Evolutionary conservation across 2,329 filamentous ascomycete species (phyloP).

Genomic region (Colletotrichum sidae): DNA sequence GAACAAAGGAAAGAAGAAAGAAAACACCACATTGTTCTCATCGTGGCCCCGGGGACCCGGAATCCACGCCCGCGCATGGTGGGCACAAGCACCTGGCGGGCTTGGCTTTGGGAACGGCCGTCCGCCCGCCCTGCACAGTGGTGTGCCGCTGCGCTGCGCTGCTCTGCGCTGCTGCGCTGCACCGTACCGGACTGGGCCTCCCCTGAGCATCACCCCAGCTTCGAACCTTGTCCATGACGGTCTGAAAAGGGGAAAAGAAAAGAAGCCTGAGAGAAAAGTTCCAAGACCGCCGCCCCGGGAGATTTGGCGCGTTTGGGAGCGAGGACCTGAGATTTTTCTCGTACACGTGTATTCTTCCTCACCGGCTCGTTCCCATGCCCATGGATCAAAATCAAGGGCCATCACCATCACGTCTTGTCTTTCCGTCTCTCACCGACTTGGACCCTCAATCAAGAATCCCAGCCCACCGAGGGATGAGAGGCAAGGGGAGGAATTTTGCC

Average conservation of each 20-base stretch:
- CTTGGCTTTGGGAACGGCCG: conserved; percentile 2
- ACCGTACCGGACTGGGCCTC: neutral
- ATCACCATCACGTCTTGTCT: conserved; percentile 1
- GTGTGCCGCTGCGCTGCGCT: too few species aligned
- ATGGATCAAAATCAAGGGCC: neutral
- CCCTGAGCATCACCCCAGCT: conserved; percentile 6
- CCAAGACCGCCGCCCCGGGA: conserved; percentile 36
- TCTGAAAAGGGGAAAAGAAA: conserved; percentile 4
- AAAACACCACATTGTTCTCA: conserved; percentile 3
- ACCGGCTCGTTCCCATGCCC: neutral
- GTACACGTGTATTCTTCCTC: neutral
- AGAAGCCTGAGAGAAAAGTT: conserved; percentile 8
- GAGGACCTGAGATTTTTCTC: conserved; percentile 10
- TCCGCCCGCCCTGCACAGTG: neutral
- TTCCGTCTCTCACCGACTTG: conserved; percentile 10
- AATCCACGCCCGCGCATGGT: conserved; percentile 24
- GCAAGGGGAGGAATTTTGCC: neutral
- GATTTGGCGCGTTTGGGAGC: conserved; percentile 33
- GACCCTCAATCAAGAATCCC: conserved; percentile 1
- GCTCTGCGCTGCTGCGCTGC: too few species aligned
- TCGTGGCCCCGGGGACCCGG: conserved; percentile 27
- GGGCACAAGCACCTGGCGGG: conserved; percentile 17
- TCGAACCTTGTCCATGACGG: conserved; percentile 1
- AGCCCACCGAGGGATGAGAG: conserved; percentile 1
- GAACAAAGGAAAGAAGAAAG: conserved; percentile 1